These are phyloP conservation scores for Didymella segeticola DNA, from an alignment of 2,329 filamentous ascomycete genomes.

Conservation along the genomic window DNA sequence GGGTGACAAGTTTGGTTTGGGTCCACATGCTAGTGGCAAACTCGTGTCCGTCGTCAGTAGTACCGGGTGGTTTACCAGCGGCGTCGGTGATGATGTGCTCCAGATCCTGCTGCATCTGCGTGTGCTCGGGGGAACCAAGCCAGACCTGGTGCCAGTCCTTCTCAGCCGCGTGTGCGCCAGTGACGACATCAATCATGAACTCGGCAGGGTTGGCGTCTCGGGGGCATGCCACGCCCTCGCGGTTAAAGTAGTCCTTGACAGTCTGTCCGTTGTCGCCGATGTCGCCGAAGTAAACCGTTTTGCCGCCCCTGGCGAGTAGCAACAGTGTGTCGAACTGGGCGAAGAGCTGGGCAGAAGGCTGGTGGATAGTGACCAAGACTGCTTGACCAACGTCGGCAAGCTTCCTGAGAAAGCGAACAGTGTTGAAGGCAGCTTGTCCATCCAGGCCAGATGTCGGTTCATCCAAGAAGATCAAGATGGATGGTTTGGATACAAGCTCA, in stretches of 20 bases:
- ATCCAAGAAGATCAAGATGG: slow-evolving; percentile 75
- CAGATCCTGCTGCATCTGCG: slow-evolving; percentile 45
- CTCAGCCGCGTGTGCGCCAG: slow-evolving; percentile 10
- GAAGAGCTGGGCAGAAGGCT: slow-evolving; percentile 80
- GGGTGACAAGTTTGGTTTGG: slow-evolving; percentile 32
- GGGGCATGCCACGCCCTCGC: slow-evolving; percentile 62
- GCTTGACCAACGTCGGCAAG: slow-evolving; percentile 77
- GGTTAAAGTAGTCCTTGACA: slow-evolving; percentile 63
- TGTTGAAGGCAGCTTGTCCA: slow-evolving; percentile 72
- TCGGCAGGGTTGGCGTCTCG: slow-evolving; percentile 62
- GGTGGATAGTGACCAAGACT: slow-evolving; percentile 85
- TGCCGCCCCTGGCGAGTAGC: slow-evolving; percentile 74
- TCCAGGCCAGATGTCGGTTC: slow-evolving; percentile 77
- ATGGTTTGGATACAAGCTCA: slow-evolving; percentile 66
- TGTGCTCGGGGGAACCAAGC: slow-evolving; percentile 44
- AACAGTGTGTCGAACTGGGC: slow-evolving; percentile 83
- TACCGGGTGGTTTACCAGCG: slow-evolving; percentile 46
- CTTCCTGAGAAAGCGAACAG: slow-evolving; percentile 73
- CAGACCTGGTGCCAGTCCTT: slow-evolving; percentile 50
- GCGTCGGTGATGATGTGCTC: slow-evolving; percentile 49
- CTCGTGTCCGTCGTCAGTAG: slow-evolving; percentile 50
- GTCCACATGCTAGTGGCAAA: slow-evolving; percentile 35
- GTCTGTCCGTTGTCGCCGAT: slow-evolving; percentile 73
- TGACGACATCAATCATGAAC: slow-evolving; percentile 81
- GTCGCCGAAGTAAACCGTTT: slow-evolving; percentile 81